A percentile compares a stretch with the other conserved stretches of the same genome.
Conservation (phyloP, 805 yeast genomes). For the Nakazawaea populi region DNA sequence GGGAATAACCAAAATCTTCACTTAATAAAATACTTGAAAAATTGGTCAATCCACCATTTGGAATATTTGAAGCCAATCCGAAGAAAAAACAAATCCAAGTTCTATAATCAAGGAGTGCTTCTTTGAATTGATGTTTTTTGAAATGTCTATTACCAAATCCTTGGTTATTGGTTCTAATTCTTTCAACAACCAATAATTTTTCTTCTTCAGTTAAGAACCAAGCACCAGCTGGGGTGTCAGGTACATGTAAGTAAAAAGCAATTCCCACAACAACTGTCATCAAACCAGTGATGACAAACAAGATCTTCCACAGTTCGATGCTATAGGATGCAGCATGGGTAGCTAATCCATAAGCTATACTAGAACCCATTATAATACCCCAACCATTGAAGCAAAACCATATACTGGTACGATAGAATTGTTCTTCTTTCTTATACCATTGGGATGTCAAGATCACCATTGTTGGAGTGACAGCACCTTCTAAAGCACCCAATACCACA, state of each 20-base stretch:
- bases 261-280: slow-evolving; percentile 49
- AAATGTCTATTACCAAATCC: slow-evolving; percentile 52
- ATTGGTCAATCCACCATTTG: slow-evolving; percentile 53
- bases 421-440: slow-evolving; percentile 45
- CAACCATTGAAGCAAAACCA: slow-evolving; percentile 37
- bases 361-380: slow-evolving; percentile 39
- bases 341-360: slow-evolving; percentile 46
- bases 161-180: slow-evolving; percentile 53
- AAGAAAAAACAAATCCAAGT: slow-evolving; percentile 45
- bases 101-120: slow-evolving; percentile 46
- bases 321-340: slow-evolving; percentile 28
- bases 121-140: slow-evolving; percentile 51
- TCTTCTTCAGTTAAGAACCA: slow-evolving; percentile 44
- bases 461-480: slow-evolving; percentile 48
- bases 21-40: slow-evolving; percentile 39
- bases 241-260: slow-evolving; percentile 40
- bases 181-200: slow-evolving; percentile 41
- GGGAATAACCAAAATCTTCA: slow-evolving; percentile 31
- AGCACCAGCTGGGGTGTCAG: slow-evolving; percentile 37
- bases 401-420: slow-evolving; percentile 32
- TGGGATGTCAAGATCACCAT: slow-evolving; percentile 48
- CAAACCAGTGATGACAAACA: slow-evolving; percentile 54
- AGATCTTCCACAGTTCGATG: slow-evolving; percentile 50
- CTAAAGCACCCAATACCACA: slow-evolving; percentile 42
- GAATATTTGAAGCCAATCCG: slow-evolving; percentile 38